phyloP scores from a whole-genome alignment of 768 basidiomycete species.

The Basidioascus undulatus region DNA sequence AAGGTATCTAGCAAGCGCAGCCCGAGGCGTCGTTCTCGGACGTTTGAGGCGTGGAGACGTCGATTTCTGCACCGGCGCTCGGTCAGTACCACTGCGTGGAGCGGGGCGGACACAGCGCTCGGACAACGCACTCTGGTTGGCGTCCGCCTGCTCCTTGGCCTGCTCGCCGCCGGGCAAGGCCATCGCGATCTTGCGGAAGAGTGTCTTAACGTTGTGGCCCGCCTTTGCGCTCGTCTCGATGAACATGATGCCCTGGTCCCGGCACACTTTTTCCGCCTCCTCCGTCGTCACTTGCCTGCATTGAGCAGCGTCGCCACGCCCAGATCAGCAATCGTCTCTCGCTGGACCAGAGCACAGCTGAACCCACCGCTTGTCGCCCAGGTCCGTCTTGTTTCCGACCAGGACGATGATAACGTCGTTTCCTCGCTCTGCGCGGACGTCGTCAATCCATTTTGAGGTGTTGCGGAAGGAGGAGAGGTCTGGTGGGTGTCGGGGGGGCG shows the following conservation, averaged over 20 bases:
- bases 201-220: slow-evolving; percentile 92
- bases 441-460: slow-evolving; percentile 98
- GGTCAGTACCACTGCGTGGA: background rate
- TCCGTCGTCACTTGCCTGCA: slow-evolving; percentile 98
- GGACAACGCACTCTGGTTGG: slow-evolving; percentile 19
- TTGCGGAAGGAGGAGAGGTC: slow-evolving; percentile 96
- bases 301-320: no score
- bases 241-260: slow-evolving; percentile 82
- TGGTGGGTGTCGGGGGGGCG: slow-evolving; percentile 16
- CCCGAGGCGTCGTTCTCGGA: slow-evolving; percentile 10
- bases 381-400: slow-evolving; percentile 95
- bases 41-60: slow-evolving; percentile 12
- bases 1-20: slow-evolving; percentile 14
- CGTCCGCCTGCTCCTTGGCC: slow-evolving; percentile 28
- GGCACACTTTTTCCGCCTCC: slow-evolving; percentile 76
- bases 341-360: background rate
- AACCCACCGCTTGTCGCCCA: slow-evolving; percentile 86
- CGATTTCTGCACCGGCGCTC: slow-evolving; percentile 11
- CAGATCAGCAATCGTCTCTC: no score
- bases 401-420: slow-evolving; percentile 95
- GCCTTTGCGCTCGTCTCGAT: slow-evolving; percentile 99
- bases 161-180: slow-evolving; percentile 63
- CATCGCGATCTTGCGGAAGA: slow-evolving; percentile 99
- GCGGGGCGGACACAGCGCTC: background rate
- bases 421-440: slow-evolving; percentile 88